These are phyloP conservation scores for Mentha longifolia DNA, from an alignment of 257 asterid species.

Conservation along the genomic window DNA sequence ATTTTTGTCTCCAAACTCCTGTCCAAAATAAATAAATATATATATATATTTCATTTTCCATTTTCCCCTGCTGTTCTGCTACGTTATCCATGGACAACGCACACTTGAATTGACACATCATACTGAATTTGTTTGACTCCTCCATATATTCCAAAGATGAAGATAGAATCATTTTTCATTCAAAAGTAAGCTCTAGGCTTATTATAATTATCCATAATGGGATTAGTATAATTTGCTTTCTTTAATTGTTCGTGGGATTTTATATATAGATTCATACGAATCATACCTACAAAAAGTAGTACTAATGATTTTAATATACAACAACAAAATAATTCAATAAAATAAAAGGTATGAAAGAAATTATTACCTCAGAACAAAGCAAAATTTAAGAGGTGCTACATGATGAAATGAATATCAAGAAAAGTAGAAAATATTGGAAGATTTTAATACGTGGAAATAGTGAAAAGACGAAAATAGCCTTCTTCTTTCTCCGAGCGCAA, in stretches of 20 bases:
- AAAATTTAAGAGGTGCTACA: too few species aligned
- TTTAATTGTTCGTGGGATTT: too few species aligned
- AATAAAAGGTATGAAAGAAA: too few species aligned
- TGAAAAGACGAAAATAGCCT: conserved; percentile 28
- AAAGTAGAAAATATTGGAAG: too few species aligned
- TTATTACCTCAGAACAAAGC: too few species aligned
- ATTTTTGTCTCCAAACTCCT: too few species aligned
- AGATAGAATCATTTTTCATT: not conserved
- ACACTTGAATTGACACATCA: not conserved
- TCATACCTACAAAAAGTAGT: too few species aligned
- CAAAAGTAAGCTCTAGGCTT: not conserved
- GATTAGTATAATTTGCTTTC: not conserved
- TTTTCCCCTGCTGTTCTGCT: not conserved
- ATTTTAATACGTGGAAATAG: not conserved
- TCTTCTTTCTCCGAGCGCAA: not conserved
- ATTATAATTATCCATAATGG: not conserved
- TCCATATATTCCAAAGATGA: not conserved
- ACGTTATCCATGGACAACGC: not conserved
- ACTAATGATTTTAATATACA: too few species aligned
- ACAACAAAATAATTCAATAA: too few species aligned
- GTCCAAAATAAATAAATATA: not conserved
- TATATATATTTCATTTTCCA: not conserved
- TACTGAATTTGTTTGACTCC: too few species aligned
- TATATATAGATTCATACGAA: too few species aligned
- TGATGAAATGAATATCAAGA: too few species aligned